A percentile compares a stretch with the other conserved stretches of the same genome.
These are phyloP conservation scores for Ophiosphaerella narmari DNA, from an alignment of 2,329 filamentous ascomycete genomes.

Conservation along the genomic window DNA sequence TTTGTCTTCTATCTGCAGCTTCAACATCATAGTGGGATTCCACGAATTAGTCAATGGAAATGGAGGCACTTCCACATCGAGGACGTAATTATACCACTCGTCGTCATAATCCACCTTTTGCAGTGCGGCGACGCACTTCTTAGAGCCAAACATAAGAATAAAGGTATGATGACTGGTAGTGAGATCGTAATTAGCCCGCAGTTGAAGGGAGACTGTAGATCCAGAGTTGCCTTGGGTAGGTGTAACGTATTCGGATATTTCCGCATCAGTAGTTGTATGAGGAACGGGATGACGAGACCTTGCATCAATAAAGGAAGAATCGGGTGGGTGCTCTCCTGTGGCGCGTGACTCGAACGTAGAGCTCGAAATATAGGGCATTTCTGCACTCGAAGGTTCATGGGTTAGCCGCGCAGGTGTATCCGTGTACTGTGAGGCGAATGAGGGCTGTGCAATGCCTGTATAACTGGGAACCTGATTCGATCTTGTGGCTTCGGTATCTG, in stretches of 20 bases:
- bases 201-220: slow-evolving; percentile 72
- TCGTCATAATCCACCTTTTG: slow-evolving; percentile 63
- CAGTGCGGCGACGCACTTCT: slow-evolving; percentile 70
- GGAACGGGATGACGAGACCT: slow-evolving; percentile 58
- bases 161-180: slow-evolving; percentile 57
- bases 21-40: slow-evolving; percentile 62
- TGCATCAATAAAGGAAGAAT: slow-evolving; percentile 62
- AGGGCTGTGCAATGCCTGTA: slow-evolving; percentile 54
- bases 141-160: slow-evolving; percentile 80
- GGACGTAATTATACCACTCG: slow-evolving; percentile 69
- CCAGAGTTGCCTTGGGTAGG: slow-evolving; percentile 71
- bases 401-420: slow-evolving; percentile 55
- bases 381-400: slow-evolving; percentile 53
- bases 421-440: slow-evolving; percentile 55
- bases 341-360: slow-evolving; percentile 56
- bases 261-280: slow-evolving; percentile 55
- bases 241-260: slow-evolving; percentile 66
- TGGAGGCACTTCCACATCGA: slow-evolving; percentile 73
- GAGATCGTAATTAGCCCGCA: slow-evolving; percentile 77
- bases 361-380: slow-evolving; percentile 52
- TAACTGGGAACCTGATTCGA: slow-evolving; percentile 61
- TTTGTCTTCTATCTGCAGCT: slow-evolving; percentile 63
- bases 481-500: slow-evolving; percentile 65
- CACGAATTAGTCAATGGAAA: slow-evolving; percentile 62
- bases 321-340: slow-evolving; percentile 47